Conservation (phyloP, 345 rosid genomes). For the Cardiospermum halicacabum region DNA sequence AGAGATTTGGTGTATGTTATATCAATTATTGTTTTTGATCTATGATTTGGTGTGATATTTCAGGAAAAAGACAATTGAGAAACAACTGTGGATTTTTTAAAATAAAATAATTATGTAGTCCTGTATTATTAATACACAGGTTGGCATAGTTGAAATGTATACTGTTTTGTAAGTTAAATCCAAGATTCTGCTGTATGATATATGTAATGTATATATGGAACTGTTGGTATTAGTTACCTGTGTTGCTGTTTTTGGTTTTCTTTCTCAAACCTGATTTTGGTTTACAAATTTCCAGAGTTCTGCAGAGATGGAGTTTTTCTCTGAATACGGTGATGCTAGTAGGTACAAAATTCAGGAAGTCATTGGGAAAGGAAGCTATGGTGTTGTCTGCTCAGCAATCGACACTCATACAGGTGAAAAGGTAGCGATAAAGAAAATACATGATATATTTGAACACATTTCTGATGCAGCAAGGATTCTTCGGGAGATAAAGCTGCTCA, state of each 20-base stretch:
- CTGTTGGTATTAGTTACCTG: neutral
- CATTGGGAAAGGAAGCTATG: conserved; percentile 91
- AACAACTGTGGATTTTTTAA: neutral
- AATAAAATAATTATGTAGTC: neutral
- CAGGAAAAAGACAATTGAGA: neutral
- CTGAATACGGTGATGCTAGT: conserved; percentile 90
- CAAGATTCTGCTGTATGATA: neutral
- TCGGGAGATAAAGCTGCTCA: conserved; percentile 82
- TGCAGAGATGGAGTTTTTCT: conserved; percentile 79
- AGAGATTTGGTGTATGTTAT: neutral
- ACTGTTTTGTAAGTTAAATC: neutral
- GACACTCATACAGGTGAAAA: conserved; percentile 81
- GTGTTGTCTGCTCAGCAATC: conserved; percentile 88
- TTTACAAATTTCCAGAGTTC: conserved; percentile 46
- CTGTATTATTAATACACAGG: neutral
- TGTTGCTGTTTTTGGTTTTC: neutral
- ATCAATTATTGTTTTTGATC: no score
- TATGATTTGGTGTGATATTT: neutral
- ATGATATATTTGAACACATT: conserved; percentile 83
- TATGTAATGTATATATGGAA: neutral
- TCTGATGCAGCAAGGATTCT: conserved; percentile 92
- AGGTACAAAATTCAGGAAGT: conserved; percentile 87
- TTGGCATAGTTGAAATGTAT: neutral
- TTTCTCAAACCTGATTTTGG: conserved; percentile 3
- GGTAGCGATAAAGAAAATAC: conserved; percentile 89